Evolutionary conservation across 1,284 basidiomycete species (phyloP).

Genomic region (Coniferiporia sulphurascens): DNA sequence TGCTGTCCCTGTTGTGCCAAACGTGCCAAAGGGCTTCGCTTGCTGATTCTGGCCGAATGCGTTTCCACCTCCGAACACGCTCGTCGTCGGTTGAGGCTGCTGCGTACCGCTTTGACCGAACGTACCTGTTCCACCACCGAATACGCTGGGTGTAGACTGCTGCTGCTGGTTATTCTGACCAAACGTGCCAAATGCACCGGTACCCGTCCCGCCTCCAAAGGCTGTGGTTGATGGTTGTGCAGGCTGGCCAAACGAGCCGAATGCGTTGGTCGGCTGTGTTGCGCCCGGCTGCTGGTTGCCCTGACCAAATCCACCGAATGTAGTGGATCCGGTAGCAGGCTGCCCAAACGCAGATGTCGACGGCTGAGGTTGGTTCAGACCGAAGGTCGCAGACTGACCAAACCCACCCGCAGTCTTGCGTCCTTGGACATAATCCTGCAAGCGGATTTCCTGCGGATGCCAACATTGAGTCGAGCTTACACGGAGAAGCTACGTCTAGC

Average conservation of each 20-base stretch:
- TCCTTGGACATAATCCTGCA: constrained; percentile 28
- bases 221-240: constrained; percentile 17
- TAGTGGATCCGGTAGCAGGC: constrained; percentile 26
- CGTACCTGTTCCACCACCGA: constrained; percentile 17
- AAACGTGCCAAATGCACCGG: constrained; percentile 36
- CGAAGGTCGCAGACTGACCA: constrained; percentile 26
- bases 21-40: constrained; percentile 16
- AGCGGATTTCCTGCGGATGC: constrained; percentile 24
- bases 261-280: constrained; percentile 11
- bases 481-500: background rate
- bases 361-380: constrained; percentile 28
- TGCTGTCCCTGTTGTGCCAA: constrained; percentile 15
- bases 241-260: constrained; percentile 30
- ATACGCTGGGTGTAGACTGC: constrained; percentile 19
- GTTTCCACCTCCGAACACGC: constrained; percentile 20
- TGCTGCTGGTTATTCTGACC: constrained; percentile 30
- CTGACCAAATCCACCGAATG: constrained; percentile 43
- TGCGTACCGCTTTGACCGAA: constrained; percentile 37
- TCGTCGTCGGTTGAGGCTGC: constrained; percentile 19
- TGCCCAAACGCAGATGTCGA: constrained; percentile 31
- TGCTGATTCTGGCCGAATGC: constrained; percentile 14
- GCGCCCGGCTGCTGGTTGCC: constrained; percentile 27
- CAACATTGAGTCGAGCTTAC: background rate
- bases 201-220: constrained; percentile 17
- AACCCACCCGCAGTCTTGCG: constrained; percentile 30